Evolutionary conservation across 345 rosid species (phyloP).

Genomic region (Kernera saxatilis): DNA sequence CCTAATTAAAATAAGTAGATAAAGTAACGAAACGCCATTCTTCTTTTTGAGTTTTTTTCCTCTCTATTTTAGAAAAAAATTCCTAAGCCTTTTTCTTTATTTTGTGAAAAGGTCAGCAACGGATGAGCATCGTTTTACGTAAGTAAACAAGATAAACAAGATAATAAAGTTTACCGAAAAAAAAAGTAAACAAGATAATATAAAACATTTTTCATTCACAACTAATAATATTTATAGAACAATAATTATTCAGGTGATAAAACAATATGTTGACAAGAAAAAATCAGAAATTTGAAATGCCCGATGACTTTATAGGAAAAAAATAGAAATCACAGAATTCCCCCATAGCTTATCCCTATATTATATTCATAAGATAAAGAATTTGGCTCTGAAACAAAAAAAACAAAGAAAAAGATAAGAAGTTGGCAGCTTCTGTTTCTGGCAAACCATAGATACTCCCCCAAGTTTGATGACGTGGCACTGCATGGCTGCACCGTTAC

Average conservation of each 20-base stretch:
- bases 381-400: background rate
- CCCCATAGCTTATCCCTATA: background rate
- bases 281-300: background rate
- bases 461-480: constrained; percentile 14
- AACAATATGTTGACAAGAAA: background rate
- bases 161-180: no score
- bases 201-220: background rate
- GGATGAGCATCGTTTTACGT: constrained; percentile 1
- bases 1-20: constrained; percentile 18
- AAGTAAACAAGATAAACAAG: background rate
- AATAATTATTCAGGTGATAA: background rate
- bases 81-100: background rate
- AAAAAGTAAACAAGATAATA: background rate
- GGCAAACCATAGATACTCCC: constrained; percentile 12
- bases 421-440: constrained; percentile 29
- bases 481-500: constrained; percentile 28
- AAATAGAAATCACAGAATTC: background rate
- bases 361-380: background rate
- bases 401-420: background rate
- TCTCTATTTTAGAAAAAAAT: background rate
- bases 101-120: constrained; percentile 26
- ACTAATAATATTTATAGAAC: background rate
- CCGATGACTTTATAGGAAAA: no score
- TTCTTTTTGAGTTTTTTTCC: background rate
- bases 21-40: constrained; percentile 26